Conservation (phyloP, 2,329 filamentous ascomycete species). For the Ophiostoma sp. region DNA sequence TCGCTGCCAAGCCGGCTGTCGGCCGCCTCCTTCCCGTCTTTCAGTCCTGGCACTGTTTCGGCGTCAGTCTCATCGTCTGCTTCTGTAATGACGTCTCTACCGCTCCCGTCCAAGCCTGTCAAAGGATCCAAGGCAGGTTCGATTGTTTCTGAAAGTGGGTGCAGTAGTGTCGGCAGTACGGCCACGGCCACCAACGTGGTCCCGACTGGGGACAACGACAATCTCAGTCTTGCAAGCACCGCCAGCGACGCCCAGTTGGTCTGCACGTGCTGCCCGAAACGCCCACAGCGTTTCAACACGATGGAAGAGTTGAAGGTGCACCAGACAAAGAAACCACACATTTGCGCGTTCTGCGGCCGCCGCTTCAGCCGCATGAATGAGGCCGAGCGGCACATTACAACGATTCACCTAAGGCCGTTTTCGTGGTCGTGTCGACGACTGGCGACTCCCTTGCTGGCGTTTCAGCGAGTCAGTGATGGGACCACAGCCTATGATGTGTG, state of each 20-base stretch:
- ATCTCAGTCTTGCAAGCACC: not conserved
- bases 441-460: slow-evolving; percentile 25
- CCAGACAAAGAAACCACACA: slow-evolving; percentile 31
- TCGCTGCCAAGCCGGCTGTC: slow-evolving; percentile 31
- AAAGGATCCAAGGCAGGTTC: slow-evolving; percentile 7
- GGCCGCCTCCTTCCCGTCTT: slow-evolving; percentile 28
- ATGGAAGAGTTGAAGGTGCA: slow-evolving; percentile 28
- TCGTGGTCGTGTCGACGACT: slow-evolving; percentile 31
- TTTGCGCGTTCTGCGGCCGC: slow-evolving; percentile 31
- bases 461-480: slow-evolving; percentile 27
- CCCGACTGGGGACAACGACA: not conserved
- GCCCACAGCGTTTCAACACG: slow-evolving; percentile 29
- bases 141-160: not conserved
- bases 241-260: not conserved
- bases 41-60: not conserved
- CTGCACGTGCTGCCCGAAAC: slow-evolving; percentile 31
- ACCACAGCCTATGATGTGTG: slow-evolving; percentile 26
- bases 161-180: slow-evolving; percentile 4
- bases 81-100: not conserved
- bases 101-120: not conserved
- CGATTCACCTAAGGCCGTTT: slow-evolving; percentile 30
- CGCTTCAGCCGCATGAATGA: slow-evolving; percentile 32
- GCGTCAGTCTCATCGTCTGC: not conserved
- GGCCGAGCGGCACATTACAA: slow-evolving; percentile 31
- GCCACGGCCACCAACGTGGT: slow-evolving; percentile 14